Conservation (phyloP, 2,329 filamentous ascomycete species). For the Fusarium sublunatum region DNA sequence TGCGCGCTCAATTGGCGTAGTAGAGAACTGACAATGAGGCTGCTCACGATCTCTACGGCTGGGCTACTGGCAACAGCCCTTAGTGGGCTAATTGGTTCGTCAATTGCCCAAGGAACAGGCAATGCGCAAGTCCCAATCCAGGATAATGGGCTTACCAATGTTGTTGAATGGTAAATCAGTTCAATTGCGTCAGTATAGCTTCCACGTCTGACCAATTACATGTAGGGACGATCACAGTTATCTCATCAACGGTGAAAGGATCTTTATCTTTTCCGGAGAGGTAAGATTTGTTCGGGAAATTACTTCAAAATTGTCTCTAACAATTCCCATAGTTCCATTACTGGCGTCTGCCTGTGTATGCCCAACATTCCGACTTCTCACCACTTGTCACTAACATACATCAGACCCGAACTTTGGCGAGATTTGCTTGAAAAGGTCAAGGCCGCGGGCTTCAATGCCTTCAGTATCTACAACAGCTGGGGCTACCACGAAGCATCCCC, state of each 20-base stretch:
- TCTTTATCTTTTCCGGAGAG: constrained; percentile 58
- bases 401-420: constrained; percentile 52
- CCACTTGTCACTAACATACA: neutral
- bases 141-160: constrained; percentile 28
- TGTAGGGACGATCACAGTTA: constrained; percentile 57
- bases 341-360: constrained; percentile 57
- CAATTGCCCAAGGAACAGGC: constrained; percentile 18
- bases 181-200: fast-evolving
- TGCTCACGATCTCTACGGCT: constrained; percentile 25
- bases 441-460: constrained; percentile 57
- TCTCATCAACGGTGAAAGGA: constrained; percentile 53
- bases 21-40: constrained; percentile 23
- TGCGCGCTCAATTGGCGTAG: neutral
- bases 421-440: constrained; percentile 58
- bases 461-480: constrained; percentile 58
- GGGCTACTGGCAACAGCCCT: constrained; percentile 24
- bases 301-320: neutral
- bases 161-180: constrained; percentile 28
- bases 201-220: neutral
- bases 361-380: neutral
- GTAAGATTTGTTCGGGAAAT: constrained; percentile 30
- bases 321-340: constrained; percentile 52
- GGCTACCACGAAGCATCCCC: constrained; percentile 54
- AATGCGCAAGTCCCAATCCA: constrained; percentile 17
- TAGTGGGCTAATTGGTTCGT: constrained; percentile 10